A percentile compares a stretch with the other conserved stretches of the same genome.
phyloP scores from a whole-genome alignment of 805 yeast genomes.

The Metschnikowia gruessii region DNA sequence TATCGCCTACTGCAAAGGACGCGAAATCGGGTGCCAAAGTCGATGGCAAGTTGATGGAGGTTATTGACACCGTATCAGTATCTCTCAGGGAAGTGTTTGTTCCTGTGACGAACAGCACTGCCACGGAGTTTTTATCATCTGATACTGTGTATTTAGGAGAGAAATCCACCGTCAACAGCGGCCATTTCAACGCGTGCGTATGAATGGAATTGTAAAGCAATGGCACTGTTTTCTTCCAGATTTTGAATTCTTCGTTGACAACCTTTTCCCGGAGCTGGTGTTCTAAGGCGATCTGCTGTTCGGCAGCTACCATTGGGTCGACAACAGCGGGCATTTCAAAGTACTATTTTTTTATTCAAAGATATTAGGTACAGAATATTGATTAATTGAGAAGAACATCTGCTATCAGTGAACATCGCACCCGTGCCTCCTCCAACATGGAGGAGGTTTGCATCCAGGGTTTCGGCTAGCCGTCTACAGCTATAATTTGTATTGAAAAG shows the following conservation, averaged over 20 bases:
- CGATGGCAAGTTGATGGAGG: constrained; percentile 46
- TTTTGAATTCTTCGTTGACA: constrained; percentile 68
- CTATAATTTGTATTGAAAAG: no score
- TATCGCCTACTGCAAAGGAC: constrained; percentile 19
- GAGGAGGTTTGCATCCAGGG: no score
- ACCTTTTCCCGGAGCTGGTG: constrained; percentile 60
- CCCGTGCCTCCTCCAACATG: constrained; percentile 10
- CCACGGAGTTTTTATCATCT: constrained; percentile 27
- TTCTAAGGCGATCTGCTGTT: constrained; percentile 37
- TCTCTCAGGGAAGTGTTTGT: constrained; percentile 42
- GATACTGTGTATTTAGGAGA: constrained; percentile 45
- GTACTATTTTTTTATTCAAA: no score
- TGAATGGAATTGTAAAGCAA: constrained; percentile 70
- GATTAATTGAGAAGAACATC: background rate
- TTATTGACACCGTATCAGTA: constrained; percentile 46
- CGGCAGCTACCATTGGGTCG: constrained; percentile 25
- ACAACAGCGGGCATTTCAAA: constrained; percentile 7
- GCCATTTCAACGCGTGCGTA: constrained; percentile 66
- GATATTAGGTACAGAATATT: background rate
- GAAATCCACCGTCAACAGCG: constrained; percentile 70
- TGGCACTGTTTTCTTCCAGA: constrained; percentile 86
- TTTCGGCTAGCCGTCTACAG: no score
- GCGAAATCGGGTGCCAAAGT: constrained; percentile 42
- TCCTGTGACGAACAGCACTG: constrained; percentile 45
- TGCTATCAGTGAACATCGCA: constrained; percentile 1